Evolutionary conservation across 345 rosid genomes (phyloP).

Genomic region (Rhodamnia rubescens): DNA sequence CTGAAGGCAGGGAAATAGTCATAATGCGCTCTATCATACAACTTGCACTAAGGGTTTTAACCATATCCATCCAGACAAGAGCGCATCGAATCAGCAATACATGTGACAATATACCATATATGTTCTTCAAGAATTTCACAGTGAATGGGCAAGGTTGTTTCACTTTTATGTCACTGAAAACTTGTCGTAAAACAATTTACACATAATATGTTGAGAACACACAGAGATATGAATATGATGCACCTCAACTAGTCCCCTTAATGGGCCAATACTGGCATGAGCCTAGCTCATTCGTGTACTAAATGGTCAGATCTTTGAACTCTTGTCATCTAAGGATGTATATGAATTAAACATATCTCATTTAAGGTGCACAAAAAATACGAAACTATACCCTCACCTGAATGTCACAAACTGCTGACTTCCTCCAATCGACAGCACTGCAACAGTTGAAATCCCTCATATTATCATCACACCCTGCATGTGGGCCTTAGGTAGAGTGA

Average conservation of each 20-base stretch:
- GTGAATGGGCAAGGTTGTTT: not conserved
- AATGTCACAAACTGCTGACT: not conserved
- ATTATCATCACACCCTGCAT: not conserved
- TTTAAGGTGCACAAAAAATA: not conserved
- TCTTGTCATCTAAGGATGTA: not conserved
- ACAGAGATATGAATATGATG: not conserved
- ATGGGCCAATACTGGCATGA: not conserved
- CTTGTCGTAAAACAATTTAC: not conserved
- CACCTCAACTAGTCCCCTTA: not conserved
- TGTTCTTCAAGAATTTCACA: not conserved
- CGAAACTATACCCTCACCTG: not conserved
- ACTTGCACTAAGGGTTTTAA: not conserved
- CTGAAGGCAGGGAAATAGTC: not conserved
- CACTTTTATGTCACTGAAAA: not conserved
- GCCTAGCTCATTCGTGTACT: not conserved
- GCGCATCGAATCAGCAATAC: not conserved
- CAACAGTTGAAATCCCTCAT: not conserved
- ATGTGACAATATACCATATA: not conserved
- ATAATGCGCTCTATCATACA: not conserved
- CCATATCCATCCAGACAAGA: not conserved
- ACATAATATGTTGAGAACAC: not conserved
- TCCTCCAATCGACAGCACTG: not conserved
- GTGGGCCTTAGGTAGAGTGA: not conserved
- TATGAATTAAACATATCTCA: not conserved
- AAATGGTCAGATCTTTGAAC: not conserved